Percentiles rank a stretch among this genome's conserved stretches.
Conservation (phyloP, 2,329 filamentous ascomycete genomes). For the Aspergillus sp. region DNA sequence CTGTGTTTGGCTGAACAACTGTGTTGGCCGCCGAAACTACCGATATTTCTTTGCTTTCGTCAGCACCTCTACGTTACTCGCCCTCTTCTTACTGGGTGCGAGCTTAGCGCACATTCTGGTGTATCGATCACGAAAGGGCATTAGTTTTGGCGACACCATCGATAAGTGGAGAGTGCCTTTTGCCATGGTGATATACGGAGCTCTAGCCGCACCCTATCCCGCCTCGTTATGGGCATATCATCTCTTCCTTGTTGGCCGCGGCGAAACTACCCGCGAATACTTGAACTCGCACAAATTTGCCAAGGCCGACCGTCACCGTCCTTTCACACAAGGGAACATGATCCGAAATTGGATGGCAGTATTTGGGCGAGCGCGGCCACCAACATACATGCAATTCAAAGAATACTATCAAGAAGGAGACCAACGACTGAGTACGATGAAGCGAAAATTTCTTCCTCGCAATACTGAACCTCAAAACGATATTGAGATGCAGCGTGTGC, state of each 20-base stretch:
- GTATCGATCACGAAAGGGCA: conserved; percentile 62
- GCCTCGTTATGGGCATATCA: conserved; percentile 84
- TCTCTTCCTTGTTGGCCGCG: conserved; percentile 82
- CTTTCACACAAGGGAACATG: conserved; percentile 77
- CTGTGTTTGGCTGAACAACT: conserved; percentile 99
- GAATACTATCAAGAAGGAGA: conserved; percentile 73
- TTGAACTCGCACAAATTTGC: conserved; percentile 94
- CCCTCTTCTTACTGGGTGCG: conserved; percentile 72
- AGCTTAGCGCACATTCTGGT: conserved; percentile 78
- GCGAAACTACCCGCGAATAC: conserved; percentile 94
- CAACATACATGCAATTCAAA: conserved; percentile 90
- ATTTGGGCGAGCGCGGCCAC: conserved; percentile 77
- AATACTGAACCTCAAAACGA: conserved; percentile 53
- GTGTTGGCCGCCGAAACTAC: conserved; percentile 94
- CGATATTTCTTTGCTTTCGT: conserved; percentile 97
- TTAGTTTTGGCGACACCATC: conserved; percentile 69
- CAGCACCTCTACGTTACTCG: conserved; percentile 71
- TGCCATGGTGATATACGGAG: conserved; percentile 81
- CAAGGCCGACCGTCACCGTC: conserved; percentile 85
- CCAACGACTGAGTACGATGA: conserved; percentile 70
- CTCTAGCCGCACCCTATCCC: conserved; percentile 76
- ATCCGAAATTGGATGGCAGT: conserved; percentile 79
- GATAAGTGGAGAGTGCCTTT: conserved; percentile 75
- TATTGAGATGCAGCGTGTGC: conserved; percentile 72
- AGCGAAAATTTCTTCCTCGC: conserved; percentile 52